phyloP scores from a whole-genome alignment of 495 filamentous ascomycete genomes.

The Penicillium paxilli region DNA sequence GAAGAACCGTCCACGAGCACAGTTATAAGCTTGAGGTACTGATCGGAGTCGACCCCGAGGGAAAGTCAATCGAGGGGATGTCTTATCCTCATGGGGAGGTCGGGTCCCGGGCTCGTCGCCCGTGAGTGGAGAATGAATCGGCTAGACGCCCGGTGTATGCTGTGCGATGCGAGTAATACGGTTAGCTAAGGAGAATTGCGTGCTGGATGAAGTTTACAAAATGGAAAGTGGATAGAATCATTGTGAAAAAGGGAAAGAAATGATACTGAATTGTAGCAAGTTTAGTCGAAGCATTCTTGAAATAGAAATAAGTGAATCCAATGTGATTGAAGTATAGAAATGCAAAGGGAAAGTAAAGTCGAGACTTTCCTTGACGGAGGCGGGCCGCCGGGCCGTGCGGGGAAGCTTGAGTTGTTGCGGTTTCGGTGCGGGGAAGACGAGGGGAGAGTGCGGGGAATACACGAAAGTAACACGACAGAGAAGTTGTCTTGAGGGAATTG shows the following conservation, averaged over 20 bases:
- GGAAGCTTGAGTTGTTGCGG: not conserved
- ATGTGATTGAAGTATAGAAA: too few relatives aligned
- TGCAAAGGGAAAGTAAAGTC: not conserved
- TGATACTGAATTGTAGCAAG: not conserved
- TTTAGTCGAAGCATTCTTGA: not conserved
- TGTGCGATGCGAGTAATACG: not conserved
- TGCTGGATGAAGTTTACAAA: not conserved
- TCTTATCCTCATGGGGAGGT: slow-evolving; percentile 12
- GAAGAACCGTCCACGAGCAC: not conserved
- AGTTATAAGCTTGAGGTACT: not conserved
- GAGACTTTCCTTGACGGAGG: not conserved
- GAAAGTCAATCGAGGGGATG: not conserved
- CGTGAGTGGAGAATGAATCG: slow-evolving; percentile 9
- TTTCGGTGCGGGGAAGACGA: not conserved
- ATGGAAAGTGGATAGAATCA: not conserved
- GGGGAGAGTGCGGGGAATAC: too few relatives aligned
- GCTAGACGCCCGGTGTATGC: slow-evolving; percentile 6
- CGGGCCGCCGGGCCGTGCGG: not conserved
- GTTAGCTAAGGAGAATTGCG: not conserved
- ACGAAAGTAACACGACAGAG: too few relatives aligned
- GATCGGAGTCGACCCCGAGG: slow-evolving; percentile 8
- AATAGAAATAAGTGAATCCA: too few relatives aligned
- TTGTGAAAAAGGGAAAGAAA: not conserved
- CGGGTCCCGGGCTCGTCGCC: slow-evolving; percentile 2
- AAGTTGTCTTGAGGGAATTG: not conserved